phyloP scores from a whole-genome alignment of 176 grass and related monocot genomes.

The Oryza punctata region DNA sequence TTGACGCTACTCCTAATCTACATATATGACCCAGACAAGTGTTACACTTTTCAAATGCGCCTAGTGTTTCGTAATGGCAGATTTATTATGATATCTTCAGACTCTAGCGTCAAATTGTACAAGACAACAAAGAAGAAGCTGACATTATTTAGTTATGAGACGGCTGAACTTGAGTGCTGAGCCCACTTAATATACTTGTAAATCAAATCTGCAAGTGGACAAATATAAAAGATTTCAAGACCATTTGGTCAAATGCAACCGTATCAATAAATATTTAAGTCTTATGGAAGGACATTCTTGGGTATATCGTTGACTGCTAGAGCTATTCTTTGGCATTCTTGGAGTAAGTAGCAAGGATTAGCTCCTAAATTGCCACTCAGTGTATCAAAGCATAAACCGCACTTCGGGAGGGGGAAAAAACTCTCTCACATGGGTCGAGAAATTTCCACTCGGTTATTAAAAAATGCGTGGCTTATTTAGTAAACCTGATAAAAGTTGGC shows the following conservation, averaged over 20 bases:
- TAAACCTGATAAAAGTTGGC: neutral
- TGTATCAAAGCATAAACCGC: neutral
- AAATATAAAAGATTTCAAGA: neutral
- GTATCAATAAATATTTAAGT: neutral
- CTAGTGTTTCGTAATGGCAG: neutral
- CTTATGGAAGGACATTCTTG: slow-evolving; percentile 24
- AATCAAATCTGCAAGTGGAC: neutral
- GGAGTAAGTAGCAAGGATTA: neutral
- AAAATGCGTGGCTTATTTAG: neutral
- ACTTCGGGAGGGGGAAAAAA: too few species aligned
- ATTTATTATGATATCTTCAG: neutral
- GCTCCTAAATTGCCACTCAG: neutral
- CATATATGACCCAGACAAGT: neutral
- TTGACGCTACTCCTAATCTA: neutral
- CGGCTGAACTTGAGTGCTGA: slow-evolving; percentile 34
- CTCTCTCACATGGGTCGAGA: neutral
- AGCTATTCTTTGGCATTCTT: neutral
- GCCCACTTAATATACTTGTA: slow-evolving; percentile 15
- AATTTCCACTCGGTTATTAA: neutral
- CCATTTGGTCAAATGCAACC: slow-evolving; percentile 30
- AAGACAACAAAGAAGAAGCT: neutral
- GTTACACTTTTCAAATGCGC: neutral
- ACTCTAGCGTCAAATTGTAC: neutral
- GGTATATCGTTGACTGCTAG: neutral
- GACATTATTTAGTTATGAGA: neutral